phyloP scores from a whole-genome alignment of 2,329 filamentous ascomycete genomes.

The Exophiala sp. region DNA sequence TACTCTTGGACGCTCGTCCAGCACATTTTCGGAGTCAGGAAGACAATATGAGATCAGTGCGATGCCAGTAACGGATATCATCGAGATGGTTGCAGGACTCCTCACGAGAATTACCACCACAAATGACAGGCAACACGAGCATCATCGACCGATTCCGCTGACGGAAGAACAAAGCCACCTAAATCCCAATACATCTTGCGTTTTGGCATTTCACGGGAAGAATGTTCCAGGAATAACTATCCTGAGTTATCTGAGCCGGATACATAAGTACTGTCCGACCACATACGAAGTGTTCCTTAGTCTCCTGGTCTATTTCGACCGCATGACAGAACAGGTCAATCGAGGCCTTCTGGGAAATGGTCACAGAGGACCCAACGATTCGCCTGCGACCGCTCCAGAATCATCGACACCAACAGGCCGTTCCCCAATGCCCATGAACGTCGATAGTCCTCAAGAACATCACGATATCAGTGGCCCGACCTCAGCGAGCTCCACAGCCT shows the following conservation, averaged over 20 bases:
- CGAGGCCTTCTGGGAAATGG: slow-evolving; percentile 67
- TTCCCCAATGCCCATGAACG: slow-evolving; percentile 20
- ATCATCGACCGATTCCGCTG: slow-evolving; percentile 69
- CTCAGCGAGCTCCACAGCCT: not conserved
- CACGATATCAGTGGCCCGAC: slow-evolving; percentile 15
- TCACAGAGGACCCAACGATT: slow-evolving; percentile 26
- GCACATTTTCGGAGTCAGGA: slow-evolving; percentile 48
- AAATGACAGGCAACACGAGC: slow-evolving; percentile 91
- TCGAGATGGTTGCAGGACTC: slow-evolving; percentile 96
- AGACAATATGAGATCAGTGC: slow-evolving; percentile 88
- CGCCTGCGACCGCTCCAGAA: slow-evolving; percentile 22
- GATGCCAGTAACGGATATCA: slow-evolving; percentile 96
- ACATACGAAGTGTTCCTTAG: slow-evolving; percentile 98
- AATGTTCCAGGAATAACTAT: slow-evolving; percentile 98
- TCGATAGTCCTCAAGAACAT: slow-evolving; percentile 24
- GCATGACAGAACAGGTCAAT: slow-evolving; percentile 97
- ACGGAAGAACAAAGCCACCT: slow-evolving; percentile 58
- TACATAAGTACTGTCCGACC: slow-evolving; percentile 98
- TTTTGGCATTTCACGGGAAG: slow-evolving; percentile 95
- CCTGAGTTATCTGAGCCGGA: slow-evolving; percentile 87
- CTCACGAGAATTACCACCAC: slow-evolving; percentile 96
- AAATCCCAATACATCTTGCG: slow-evolving; percentile 64
- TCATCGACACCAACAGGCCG: slow-evolving; percentile 18
- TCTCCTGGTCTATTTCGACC: slow-evolving; percentile 93
- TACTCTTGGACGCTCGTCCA: slow-evolving; percentile 43